Conservation (phyloP, 1,284 basidiomycete genomes). For the Leccinum angustisporum region DNA sequence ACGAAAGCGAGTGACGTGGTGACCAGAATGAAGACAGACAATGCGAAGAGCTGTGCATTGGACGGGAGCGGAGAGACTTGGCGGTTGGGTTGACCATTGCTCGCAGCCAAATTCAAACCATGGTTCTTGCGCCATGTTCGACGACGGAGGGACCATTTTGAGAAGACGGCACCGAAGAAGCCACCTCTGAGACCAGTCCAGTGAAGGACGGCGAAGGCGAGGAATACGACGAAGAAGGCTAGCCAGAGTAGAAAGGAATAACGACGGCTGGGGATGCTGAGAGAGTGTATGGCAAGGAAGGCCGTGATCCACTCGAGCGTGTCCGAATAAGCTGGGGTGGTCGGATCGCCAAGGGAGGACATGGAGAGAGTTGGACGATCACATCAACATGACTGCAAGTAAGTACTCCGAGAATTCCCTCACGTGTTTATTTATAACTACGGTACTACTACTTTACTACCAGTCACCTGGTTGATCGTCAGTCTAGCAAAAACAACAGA, state of each 20-base stretch:
- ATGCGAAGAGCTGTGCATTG: conserved; percentile 57
- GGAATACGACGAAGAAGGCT: conserved; percentile 41
- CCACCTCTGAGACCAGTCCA: conserved; percentile 43
- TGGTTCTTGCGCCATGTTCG: conserved; percentile 44
- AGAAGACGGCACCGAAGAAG: conserved; percentile 49
- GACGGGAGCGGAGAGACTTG: conserved; percentile 57
- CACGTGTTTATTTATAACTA: conserved; percentile 1
- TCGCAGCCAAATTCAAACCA: conserved; percentile 9
- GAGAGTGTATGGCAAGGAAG: conserved; percentile 54
- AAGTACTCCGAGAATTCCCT: background rate
- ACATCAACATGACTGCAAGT: background rate
- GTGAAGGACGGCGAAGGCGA: conserved; percentile 42
- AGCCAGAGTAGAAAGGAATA: conserved; percentile 61
- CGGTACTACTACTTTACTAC: background rate
- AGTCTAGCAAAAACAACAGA: background rate
- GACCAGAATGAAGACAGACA: conserved; percentile 43
- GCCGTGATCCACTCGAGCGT: conserved; percentile 54
- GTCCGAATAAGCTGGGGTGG: conserved; percentile 44
- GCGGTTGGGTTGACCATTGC: conserved; percentile 35
- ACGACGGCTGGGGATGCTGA: conserved; percentile 49
- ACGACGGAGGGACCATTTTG: conserved; percentile 54
- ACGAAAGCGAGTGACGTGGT: conserved; percentile 52
- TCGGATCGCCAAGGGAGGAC: conserved; percentile 16
- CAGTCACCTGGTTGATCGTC: background rate
- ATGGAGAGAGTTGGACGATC: background rate